phyloP scores from a whole-genome alignment of 169 alveolate genomes.

The Plasmodium falciparum region DNA sequence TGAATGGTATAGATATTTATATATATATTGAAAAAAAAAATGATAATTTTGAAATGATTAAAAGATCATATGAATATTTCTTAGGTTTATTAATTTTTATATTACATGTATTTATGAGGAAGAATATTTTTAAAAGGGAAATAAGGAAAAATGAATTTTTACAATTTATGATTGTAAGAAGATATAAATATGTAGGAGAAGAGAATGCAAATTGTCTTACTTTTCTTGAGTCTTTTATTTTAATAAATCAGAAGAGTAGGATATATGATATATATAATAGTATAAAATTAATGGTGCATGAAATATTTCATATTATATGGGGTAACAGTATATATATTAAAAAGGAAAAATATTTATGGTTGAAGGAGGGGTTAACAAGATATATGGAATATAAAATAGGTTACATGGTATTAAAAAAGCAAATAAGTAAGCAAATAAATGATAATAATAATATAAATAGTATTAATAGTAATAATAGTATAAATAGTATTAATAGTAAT shows the following conservation, averaged over 20 bases:
- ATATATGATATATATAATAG: background rate
- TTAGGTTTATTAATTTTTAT: background rate
- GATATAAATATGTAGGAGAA: constrained; percentile 55
- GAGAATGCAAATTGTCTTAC: constrained; percentile 55
- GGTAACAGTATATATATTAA: constrained; percentile 58
- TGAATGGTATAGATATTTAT: constrained; percentile 13
- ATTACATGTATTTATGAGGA: constrained; percentile 16
- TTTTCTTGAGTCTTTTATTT: constrained; percentile 6
- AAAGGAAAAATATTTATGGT: constrained; percentile 45
- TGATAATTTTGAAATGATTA: no score
- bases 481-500: no score
- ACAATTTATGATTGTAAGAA: constrained; percentile 39
- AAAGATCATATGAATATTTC: background rate
- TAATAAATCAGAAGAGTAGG: background rate
- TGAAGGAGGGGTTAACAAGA: constrained; percentile 53
- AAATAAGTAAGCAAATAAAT: background rate
- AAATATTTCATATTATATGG: constrained; percentile 46
- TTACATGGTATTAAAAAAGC: constrained; percentile 10
- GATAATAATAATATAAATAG: no score
- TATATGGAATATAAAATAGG: constrained; percentile 17
- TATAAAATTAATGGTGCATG: constrained; percentile 33
- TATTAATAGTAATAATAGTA: no score
- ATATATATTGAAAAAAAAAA: constrained; percentile 32
- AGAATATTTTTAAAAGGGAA: constrained; percentile 6
- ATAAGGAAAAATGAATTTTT: constrained; percentile 23